Conservation (phyloP, 192 early-diverging fungal species). For the Dispira parvispora region DNA sequence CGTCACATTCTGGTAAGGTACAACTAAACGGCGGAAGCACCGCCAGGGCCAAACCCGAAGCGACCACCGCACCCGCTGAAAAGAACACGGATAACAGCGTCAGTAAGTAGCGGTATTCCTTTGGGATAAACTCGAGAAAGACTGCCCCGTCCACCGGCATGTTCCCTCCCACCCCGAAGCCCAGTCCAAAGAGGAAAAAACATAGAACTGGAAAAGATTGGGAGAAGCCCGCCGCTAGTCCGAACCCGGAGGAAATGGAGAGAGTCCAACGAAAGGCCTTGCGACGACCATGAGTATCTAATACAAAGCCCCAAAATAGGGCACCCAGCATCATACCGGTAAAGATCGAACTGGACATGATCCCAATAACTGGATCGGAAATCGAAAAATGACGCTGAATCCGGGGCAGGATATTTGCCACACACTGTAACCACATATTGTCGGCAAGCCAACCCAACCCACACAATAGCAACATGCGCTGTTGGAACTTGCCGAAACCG, state of each 20-base stretch:
- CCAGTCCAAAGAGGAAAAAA: constrained; percentile 42
- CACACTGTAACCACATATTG: constrained; percentile 60
- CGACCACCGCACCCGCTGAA: constrained; percentile 58
- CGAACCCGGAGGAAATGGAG: constrained; percentile 51
- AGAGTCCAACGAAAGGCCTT: constrained; percentile 62
- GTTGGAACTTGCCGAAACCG: constrained; percentile 57
- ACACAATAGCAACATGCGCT: constrained; percentile 38
- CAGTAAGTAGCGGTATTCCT: constrained; percentile 57
- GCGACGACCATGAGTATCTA: constrained; percentile 56
- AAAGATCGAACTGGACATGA: constrained; percentile 49
- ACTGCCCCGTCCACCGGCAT: constrained; percentile 56
- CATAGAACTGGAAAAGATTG: constrained; percentile 45
- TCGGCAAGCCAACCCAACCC: constrained; percentile 78
- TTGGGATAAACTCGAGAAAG: constrained; percentile 73
- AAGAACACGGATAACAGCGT: constrained; percentile 76
- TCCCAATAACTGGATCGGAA: constrained; percentile 43
- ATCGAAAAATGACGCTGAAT: constrained; percentile 60
- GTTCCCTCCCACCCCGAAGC: constrained; percentile 52
- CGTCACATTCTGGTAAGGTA: constrained; percentile 31
- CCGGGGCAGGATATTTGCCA: constrained; percentile 53
- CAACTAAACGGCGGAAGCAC: constrained; percentile 55
- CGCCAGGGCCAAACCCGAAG: constrained; percentile 42
- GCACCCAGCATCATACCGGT: constrained; percentile 71
- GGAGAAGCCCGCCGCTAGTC: constrained; percentile 44
- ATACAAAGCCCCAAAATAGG: constrained; percentile 60